Evolutionary conservation across 495 filamentous ascomycete genomes (phyloP).

Genomic region (Glonium stellatum): DNA sequence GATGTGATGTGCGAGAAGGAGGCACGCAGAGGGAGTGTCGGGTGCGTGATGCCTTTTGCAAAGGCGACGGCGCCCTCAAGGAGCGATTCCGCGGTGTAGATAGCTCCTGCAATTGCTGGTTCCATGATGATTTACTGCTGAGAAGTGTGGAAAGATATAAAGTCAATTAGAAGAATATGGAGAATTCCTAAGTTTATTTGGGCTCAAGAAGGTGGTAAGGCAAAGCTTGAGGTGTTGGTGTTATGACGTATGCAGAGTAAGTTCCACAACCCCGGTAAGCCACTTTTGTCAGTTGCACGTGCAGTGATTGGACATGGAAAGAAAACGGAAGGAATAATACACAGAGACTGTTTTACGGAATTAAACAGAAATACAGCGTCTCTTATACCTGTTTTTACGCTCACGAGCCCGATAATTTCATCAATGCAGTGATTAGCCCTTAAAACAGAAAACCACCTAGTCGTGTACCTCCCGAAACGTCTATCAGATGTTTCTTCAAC

Average conservation of each 20-base stretch:
- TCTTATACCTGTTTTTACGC: background rate
- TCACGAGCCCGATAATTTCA: background rate
- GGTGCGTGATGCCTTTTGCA: slow-evolving; percentile 37
- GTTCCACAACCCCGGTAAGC: too few relatives aligned
- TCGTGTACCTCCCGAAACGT: background rate
- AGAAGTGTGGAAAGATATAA: background rate
- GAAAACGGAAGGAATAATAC: background rate
- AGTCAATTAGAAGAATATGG: background rate
- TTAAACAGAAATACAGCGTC: background rate
- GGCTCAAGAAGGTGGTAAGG: background rate
- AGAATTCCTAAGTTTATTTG: background rate
- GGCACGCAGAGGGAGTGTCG: slow-evolving; percentile 46
- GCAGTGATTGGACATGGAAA: too few relatives aligned
- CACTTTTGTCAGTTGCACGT: too few relatives aligned
- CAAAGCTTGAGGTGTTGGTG: background rate
- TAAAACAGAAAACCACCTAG: background rate
- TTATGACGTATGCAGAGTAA: too few relatives aligned
- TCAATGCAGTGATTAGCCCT: background rate
- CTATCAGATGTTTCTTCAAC: background rate
- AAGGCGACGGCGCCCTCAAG: slow-evolving; percentile 33
- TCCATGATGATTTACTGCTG: slow-evolving; percentile 26
- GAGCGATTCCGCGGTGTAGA: slow-evolving; percentile 34
- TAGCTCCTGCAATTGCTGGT: slow-evolving; percentile 32
- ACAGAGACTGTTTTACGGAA: background rate
- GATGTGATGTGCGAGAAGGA: slow-evolving; percentile 52